Base-by-base conservation (phyloP, 768 basidiomycete genomes). In the Coprinellus micaceus region DNA sequence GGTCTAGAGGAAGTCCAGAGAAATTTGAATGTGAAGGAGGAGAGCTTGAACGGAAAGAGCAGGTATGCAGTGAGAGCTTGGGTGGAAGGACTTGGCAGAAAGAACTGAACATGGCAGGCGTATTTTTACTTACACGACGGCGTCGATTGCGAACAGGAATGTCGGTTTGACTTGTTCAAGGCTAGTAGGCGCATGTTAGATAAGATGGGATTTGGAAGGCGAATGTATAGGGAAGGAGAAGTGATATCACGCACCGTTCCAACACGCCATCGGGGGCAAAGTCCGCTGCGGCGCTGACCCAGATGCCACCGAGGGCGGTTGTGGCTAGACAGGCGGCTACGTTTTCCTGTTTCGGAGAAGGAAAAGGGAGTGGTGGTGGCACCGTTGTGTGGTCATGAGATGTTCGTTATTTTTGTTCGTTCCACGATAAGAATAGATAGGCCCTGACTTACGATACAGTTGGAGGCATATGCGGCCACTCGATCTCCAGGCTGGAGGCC, bases 201-300 rank as follows among this genome's bases (percentile, higher is more conserved):
- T 21, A 53, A 53, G 30, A 24, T 37, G 39, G 36, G 30, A 53
- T 48, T 44, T 45, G 40, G 43, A 45, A 39, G 13, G 25, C 4
- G 15, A 26, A n/a, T n/a, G n/a, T n/a, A n/a, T 4, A n/a, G 33
- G 12, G 33, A 13, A 6, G 33, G 33, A 33, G 33, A 63, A 70
- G 57, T 62, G n/a, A n/a, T n/a, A n/a, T n/a, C n/a, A n/a, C n/a
- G n/a, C n/a, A 84, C 78, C 91, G 79, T 70, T 93, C 89, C 41
- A 86, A 71, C 2, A 89, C 87, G 10, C 90, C 90, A 58, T 83
- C 79, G 19, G 86, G 74, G n/a, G 86, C 90, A 69, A 92, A 91
- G 69, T 92, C 90, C 15, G 89, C 83, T 17, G 89, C 88, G 13
- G 88, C 88, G 63, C 83, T 85, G 43, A 89, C 88, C 86, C 89